These are phyloP conservation scores for Asterochloris erici DNA, from an alignment of 139 green algal species.

Conservation along the genomic window DNA sequence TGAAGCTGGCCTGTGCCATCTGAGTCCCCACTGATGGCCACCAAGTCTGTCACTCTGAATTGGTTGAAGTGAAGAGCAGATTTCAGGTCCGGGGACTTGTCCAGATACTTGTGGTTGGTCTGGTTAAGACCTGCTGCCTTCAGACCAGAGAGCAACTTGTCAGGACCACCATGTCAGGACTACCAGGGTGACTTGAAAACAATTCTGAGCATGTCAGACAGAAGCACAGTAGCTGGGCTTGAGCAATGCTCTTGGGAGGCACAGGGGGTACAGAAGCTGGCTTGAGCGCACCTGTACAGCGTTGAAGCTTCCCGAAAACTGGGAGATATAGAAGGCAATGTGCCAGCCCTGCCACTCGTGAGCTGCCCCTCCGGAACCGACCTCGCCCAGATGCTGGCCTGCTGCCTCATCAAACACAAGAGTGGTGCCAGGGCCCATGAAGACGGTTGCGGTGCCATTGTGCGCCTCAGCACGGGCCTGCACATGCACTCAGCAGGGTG, in stretches of 20 bases:
- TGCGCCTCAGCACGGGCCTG: no score
- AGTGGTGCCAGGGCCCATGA: constrained; percentile 4
- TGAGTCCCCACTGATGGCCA: neutral
- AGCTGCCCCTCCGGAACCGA: neutral
- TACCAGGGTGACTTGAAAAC: no score
- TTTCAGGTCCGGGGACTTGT: constrained; percentile 5
- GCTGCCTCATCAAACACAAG: constrained; percentile 3
- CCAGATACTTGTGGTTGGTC: constrained; percentile 8
- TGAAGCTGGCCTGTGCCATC: neutral
- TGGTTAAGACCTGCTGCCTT: constrained; percentile 5
- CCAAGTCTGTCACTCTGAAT: constrained; percentile 6
- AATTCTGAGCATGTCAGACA: no score
- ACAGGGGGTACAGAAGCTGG: no score
- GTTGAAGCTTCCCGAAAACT: neutral
- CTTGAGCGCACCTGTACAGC: no score
- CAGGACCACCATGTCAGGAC: no score
- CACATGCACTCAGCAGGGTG: no score
- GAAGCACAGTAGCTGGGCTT: no score
- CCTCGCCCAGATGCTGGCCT: neutral
- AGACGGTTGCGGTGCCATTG: neutral
- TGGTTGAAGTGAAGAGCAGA: constrained; percentile 5
- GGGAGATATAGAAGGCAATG: constrained; percentile 11
- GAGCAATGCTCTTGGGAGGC: no score
- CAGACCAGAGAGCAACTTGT: neutral
- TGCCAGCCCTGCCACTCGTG: constrained; percentile 7